Evolutionary conservation across 352 stramenopile genomes (phyloP).

Genomic region (Hyaloperonospora brassicae): DNA sequence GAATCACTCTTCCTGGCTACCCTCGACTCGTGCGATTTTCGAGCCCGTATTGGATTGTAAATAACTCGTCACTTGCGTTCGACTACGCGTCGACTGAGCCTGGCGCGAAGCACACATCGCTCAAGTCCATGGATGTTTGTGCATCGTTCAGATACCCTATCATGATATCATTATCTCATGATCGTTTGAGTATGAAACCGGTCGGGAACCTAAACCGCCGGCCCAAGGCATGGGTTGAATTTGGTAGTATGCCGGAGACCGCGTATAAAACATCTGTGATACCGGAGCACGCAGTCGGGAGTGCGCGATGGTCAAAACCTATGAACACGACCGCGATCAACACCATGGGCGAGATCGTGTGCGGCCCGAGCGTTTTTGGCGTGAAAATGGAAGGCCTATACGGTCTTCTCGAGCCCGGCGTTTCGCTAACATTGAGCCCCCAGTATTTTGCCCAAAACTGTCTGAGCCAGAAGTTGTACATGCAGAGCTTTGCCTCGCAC

Average conservation of each 20-base stretch:
- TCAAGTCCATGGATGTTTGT: conserved; percentile 35
- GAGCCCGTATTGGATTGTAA: conserved; percentile 80
- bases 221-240: conserved; percentile 46
- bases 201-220: conserved; percentile 34
- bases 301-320: conserved; percentile 65
- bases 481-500: conserved; percentile 60
- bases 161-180: conserved; percentile 44
- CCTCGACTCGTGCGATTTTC: conserved; percentile 77
- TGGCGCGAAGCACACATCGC: conserved; percentile 42
- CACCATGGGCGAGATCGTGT: conserved; percentile 69
- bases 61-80: conserved; percentile 73
- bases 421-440: conserved; percentile 69
- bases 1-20: conserved; percentile 52
- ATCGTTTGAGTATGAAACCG: conserved; percentile 70
- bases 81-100: conserved; percentile 43
- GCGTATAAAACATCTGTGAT: conserved; percentile 42
- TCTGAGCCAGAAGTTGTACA: conserved; percentile 67
- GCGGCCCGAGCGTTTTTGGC: conserved; percentile 61
- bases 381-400: conserved; percentile 81
- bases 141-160: conserved; percentile 55
- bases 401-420: conserved; percentile 64
- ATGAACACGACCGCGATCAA: conserved; percentile 85
- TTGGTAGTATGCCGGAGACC: conserved; percentile 46
- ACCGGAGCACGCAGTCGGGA: conserved; percentile 53
- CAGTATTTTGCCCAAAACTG: conserved; percentile 81